Base-by-base conservation (phyloP, 805 yeast genomes). In the Cyberlindnera japonica region DNA sequence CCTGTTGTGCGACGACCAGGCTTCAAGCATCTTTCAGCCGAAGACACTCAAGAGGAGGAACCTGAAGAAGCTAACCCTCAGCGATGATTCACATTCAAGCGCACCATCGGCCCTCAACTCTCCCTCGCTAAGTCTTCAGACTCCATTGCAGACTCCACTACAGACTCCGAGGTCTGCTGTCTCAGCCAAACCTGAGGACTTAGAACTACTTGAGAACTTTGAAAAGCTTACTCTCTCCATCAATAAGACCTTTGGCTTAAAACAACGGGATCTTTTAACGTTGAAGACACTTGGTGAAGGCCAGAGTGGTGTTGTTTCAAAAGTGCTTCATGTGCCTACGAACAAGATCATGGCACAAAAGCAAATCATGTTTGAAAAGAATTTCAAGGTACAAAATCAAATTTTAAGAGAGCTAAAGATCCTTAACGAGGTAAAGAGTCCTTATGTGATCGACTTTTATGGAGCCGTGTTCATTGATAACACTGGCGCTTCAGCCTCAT, bases 271-370 rank as follows among this genome's bases (percentile, higher is more conserved):
- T 55, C 63, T 93, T 19, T 76, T 89, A 13, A 77, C 80, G 24
- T 60, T 93, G 38, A 80, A 86, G 44, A 80, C 79, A 45, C 69
- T 93, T 37, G 99, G 99, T 9, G 74, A 87, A 21, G 99, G 99
- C 11, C 90, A 87, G 58, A 88, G 96, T 11, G 99, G 99, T 3
- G 80, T 88, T 2, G 99, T 93, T 3, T 69, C 83, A 33, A 88
- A 90, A 57, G 95, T 89, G 11, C 65, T 88, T 38, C 98, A 93
- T 62, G 74, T 86, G 5, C 96, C 98, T 10, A 81, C 91, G 9
- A 87, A 89, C 47, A 81, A 80, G 43, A 75, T 83, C 22, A 85
- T 93, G 88, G 98, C 99, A 13, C 80, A 86, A 50, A 93, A 93
- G 57, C 79, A 79, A 33, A 87, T 93, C 23, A 89, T 83, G 47